These are phyloP conservation scores for Diddensiella caesifluorescens DNA, from an alignment of 805 yeast genomes.

Conservation along the genomic window DNA sequence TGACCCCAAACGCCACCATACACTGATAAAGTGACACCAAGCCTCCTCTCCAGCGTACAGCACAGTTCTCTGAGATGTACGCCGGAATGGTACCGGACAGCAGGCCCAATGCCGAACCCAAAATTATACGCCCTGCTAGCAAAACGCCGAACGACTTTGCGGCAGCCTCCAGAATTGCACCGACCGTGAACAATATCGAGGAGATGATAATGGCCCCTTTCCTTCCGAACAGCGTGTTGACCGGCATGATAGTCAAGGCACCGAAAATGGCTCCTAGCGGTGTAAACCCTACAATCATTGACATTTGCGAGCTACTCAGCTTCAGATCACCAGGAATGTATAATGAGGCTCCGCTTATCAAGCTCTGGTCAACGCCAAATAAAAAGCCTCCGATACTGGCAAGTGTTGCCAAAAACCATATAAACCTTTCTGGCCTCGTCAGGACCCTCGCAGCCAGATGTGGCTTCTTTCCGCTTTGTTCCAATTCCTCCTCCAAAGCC, in stretches of 20 bases:
- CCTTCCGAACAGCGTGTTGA: slow-evolving; percentile 10
- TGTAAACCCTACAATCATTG: slow-evolving; percentile 15
- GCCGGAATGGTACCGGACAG: slow-evolving; percentile 49
- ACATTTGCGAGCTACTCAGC: slow-evolving; percentile 10
- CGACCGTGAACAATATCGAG: slow-evolving; percentile 23
- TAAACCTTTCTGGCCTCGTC: slow-evolving; percentile 8
- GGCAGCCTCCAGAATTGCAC: slow-evolving; percentile 26
- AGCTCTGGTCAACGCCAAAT: slow-evolving; percentile 17
- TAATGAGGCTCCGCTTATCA: slow-evolving; percentile 15
- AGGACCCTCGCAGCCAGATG: slow-evolving; percentile 8
- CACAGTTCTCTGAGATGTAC: slow-evolving; percentile 43
- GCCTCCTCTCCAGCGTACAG: slow-evolving; percentile 30
- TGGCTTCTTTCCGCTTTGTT: slow-evolving; percentile 4
- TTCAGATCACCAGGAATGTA: slow-evolving; percentile 11
- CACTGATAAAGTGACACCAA: slow-evolving; percentile 26
- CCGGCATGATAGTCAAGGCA: slow-evolving; percentile 12
- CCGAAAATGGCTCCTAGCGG: slow-evolving; percentile 17
- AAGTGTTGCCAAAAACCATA: slow-evolving; percentile 12
- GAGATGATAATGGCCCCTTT: slow-evolving; percentile 10
- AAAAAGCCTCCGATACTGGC: slow-evolving; percentile 16
- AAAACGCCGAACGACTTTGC: slow-evolving; percentile 36
- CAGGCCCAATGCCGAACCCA: slow-evolving; percentile 51
- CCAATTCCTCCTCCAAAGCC: slow-evolving; percentile 9
- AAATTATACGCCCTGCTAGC: slow-evolving; percentile 47
- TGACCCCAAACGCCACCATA: slow-evolving; percentile 32